Conservation (phyloP, 768 basidiomycete genomes). For the Auricularia heimuer region DNA sequence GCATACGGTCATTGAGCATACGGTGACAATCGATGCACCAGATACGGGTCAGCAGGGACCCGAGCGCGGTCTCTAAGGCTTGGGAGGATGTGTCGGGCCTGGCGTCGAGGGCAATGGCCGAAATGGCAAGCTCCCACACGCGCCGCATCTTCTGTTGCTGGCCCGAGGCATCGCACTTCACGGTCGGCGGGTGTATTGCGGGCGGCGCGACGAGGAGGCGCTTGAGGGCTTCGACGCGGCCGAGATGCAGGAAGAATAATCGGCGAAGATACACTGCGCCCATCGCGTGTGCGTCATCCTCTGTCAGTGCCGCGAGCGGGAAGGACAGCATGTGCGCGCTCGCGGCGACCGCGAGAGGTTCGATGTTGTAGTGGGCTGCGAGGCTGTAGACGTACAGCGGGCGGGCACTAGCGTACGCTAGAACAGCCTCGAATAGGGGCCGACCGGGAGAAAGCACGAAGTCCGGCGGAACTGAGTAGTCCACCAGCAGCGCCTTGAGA, state of each 20-base stretch:
- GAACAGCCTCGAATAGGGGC: constrained; percentile 25
- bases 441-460: constrained; percentile 19
- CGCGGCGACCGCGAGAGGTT: constrained; percentile 64
- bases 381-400: constrained; percentile 56
- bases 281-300: constrained; percentile 58
- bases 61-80: too few relatives aligned
- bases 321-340: constrained; percentile 69
- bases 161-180: constrained; percentile 57
- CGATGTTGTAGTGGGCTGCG: constrained; percentile 54
- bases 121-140: constrained; percentile 74
- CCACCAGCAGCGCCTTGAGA: constrained; percentile 7
- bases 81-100: too few relatives aligned
- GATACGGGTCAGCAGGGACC: too few relatives aligned
- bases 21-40: too few relatives aligned
- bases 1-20: too few relatives aligned
- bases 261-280: constrained; percentile 71
- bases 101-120: constrained; percentile 69
- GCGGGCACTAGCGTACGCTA: constrained; percentile 8
- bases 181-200: constrained; percentile 65
- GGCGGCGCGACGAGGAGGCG: constrained; percentile 45
- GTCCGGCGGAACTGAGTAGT: neutral
- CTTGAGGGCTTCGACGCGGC: constrained; percentile 73
- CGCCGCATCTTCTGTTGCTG: constrained; percentile 48
- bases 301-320: constrained; percentile 55
- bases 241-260: constrained; percentile 76